These are phyloP conservation scores for Stachybotrys elegans DNA, from an alignment of 2,329 filamentous ascomycete species.

Conservation along the genomic window DNA sequence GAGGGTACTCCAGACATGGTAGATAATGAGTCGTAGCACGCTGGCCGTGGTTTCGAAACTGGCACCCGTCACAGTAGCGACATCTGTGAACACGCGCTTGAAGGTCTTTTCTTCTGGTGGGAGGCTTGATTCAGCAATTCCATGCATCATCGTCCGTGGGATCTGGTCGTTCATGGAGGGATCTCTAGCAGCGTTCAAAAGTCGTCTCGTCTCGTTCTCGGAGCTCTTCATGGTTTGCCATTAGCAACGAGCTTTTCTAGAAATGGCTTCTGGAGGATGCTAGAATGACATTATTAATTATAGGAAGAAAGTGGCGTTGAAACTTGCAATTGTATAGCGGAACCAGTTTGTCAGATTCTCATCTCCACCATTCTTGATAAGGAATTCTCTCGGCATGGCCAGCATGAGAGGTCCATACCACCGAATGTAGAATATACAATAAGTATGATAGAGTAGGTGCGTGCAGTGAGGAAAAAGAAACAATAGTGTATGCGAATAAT, in stretches of 20 bases:
- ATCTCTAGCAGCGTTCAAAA: background rate
- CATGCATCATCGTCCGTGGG: conserved; percentile 19
- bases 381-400: conserved; percentile 10
- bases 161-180: background rate
- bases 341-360: background rate
- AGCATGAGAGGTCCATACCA: conserved; percentile 8
- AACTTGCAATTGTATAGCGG: background rate
- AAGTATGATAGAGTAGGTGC: too few relatives aligned
- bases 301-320: background rate
- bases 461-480: too few relatives aligned
- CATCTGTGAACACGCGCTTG: conserved; percentile 25
- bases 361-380: background rate
- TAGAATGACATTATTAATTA: background rate
- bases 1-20: conserved; percentile 26
- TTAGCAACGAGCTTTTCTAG: too few relatives aligned
- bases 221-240: background rate
- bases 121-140: conserved; percentile 20
- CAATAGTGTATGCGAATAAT: too few relatives aligned
- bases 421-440: too few relatives aligned
- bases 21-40: conserved; percentile 27
- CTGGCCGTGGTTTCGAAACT: conserved; percentile 31
- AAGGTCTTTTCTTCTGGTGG: conserved; percentile 26
- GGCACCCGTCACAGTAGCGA: conserved; percentile 23
- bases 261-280: too few relatives aligned
- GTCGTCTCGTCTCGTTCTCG: background rate